Percentiles rank a stretch among this genome's conserved stretches.
Conservation (phyloP, 1,284 basidiomycete species). For the Cryptococcus floricola region DNA sequence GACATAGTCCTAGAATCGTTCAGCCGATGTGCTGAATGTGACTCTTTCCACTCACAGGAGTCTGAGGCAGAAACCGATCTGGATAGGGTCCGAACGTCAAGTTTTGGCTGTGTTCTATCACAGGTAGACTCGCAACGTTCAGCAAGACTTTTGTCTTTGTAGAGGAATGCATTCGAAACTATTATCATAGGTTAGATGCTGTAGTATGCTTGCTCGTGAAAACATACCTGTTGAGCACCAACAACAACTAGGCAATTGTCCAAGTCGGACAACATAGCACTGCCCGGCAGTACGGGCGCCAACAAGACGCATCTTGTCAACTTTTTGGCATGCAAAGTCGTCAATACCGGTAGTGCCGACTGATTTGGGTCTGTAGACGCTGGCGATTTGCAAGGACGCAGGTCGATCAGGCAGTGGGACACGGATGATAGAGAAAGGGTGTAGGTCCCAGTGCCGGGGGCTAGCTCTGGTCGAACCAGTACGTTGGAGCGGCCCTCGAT, state of each 20-base stretch:
- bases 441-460: constrained; percentile 11
- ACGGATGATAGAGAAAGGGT: constrained; percentile 30
- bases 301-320: constrained; percentile 59
- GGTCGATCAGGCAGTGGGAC: constrained; percentile 61
- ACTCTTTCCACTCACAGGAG: too few species aligned
- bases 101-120: constrained; percentile 65
- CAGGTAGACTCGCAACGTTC: constrained; percentile 61
- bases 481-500: constrained; percentile 56
- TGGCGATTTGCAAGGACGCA: constrained; percentile 39
- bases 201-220: background rate
- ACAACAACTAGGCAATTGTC: constrained; percentile 60
- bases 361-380: background rate
- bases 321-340: constrained; percentile 60
- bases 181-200: background rate
- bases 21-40: too few species aligned
- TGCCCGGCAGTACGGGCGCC: constrained; percentile 62
- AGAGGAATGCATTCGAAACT: constrained; percentile 79
- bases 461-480: background rate
- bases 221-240: constrained; percentile 67
- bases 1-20: background rate
- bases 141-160: constrained; percentile 60
- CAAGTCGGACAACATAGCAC: constrained; percentile 64
- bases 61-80: background rate
- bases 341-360: constrained; percentile 7
- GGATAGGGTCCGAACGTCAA: constrained; percentile 65